These are phyloP conservation scores for Limtongozyma cylindracea DNA, from an alignment of 805 yeast species.

Conservation along the genomic window DNA sequence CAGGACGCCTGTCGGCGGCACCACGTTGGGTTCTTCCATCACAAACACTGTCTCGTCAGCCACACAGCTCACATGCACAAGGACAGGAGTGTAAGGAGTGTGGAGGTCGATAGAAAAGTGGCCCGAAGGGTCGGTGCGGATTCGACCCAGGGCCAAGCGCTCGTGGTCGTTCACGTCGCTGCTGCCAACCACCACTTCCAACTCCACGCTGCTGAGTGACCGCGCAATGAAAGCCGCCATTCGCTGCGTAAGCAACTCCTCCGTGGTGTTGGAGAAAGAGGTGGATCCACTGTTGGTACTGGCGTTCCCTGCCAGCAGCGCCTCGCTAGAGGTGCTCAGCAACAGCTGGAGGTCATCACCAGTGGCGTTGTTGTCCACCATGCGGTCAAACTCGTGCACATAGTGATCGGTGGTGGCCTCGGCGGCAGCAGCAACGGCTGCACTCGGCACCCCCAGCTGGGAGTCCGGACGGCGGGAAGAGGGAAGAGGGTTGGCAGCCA, in stretches of 20 bases:
- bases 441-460: too few species aligned
- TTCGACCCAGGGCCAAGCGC: constrained; percentile 6
- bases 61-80: constrained; percentile 21
- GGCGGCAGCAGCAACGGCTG: too few species aligned
- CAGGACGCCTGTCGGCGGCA: constrained; percentile 27
- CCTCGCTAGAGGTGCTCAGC: too few species aligned
- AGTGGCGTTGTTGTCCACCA: too few species aligned
- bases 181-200: constrained; percentile 33
- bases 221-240: constrained; percentile 47
- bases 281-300: too few species aligned
- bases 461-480: too few species aligned
- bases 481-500: too few species aligned
- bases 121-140: constrained; percentile 41
- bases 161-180: constrained; percentile 5
- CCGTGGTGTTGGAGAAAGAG: too few species aligned
- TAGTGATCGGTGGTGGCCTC: too few species aligned
- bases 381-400: too few species aligned
- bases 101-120: constrained; percentile 26
- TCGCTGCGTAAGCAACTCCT: constrained; percentile 32
- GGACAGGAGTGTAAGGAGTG: constrained; percentile 35
- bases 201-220: constrained; percentile 28
- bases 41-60: constrained; percentile 20
- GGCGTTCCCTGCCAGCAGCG: too few species aligned
- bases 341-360: too few species aligned
- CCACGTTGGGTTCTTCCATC: constrained; percentile 17